Base-by-base conservation (phyloP, 192 early-diverging fungal species). In the Backusella psychrophila region DNA sequence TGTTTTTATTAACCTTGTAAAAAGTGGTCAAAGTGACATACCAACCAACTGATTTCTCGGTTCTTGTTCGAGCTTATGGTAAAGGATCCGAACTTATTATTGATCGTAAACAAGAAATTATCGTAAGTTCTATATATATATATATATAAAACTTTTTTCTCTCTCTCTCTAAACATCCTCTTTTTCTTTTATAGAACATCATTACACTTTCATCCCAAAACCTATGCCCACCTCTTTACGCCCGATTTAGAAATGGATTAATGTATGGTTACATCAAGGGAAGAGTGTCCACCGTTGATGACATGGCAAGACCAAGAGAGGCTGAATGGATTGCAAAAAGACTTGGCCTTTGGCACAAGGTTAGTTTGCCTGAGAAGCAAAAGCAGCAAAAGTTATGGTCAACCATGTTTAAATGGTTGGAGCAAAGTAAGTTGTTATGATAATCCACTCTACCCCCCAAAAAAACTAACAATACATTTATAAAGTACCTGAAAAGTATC, bases 261-360 rank as follows among this genome's bases (percentile, higher is more conserved):
- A 91, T 97, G 26, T 97, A 99, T 81, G 97, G 97, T 3, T 99
- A 83, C 71, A 89, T 96, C 29, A 84, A 89, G 9, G 95, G 96
- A 5, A 83, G 83, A 11, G 91, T 93, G 0, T 90, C 92, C 73
- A 83, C 85, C 67, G 90, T 92, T 23, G 83, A 89, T 2, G 92
- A 95, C 46, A 93, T 99, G 93, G 78, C 90, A 17, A 87, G 91
- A 75, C 82, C 85, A 6, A 85, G 90, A 79, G 93, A 90, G 81
- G 91, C 93, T 23, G 71, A 81, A 12, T 89, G 96, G 69, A 91
- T 97, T 49, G 96, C 97, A 31, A 82, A 84, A 42, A 86, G 89
- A 66, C 77, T 97, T 29, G 95, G 91, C 1, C 85, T 88, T 38
- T 99, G 97, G 97, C 93, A 97, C 80, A 80, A 87, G 59, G 88